These are phyloP conservation scores for Eremomyces bilateralis DNA, from an alignment of 495 filamentous ascomycete genomes.

Conservation along the genomic window DNA sequence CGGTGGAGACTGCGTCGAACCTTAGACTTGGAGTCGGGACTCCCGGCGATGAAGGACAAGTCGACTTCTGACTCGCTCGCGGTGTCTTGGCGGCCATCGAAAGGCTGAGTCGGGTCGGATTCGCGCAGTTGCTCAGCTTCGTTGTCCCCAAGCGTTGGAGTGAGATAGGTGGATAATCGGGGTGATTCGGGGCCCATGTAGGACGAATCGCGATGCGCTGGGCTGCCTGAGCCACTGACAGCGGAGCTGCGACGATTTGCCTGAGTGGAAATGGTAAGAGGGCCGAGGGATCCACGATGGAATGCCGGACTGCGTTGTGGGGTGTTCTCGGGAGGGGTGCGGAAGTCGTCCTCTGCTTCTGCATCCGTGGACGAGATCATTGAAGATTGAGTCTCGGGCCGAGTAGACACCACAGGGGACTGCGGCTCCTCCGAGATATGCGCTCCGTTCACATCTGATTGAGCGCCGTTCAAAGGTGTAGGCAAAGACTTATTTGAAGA, in stretches of 20 bases:
- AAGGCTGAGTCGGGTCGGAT: conserved; percentile 2
- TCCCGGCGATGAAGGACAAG: conserved; percentile 6
- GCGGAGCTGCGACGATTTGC: background rate
- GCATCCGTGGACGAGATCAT: background rate
- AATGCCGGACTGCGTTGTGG: background rate
- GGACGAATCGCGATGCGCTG: background rate
- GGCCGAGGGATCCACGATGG: background rate
- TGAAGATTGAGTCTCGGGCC: background rate
- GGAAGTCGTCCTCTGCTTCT: background rate
- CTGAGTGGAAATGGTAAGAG: background rate
- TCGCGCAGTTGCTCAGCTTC: conserved; percentile 1
- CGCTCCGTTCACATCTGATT: background rate
- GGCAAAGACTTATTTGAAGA: background rate
- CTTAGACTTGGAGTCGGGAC: conserved; percentile 24
- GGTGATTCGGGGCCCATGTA: background rate
- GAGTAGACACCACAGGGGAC: background rate
- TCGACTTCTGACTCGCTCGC: conserved; percentile 16
- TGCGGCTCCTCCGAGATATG: background rate
- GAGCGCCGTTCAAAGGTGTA: background rate
- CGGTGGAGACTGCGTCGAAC: conserved; percentile 80
- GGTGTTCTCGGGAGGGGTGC: background rate
- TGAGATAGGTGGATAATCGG: background rate
- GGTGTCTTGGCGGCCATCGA: conserved; percentile 20
- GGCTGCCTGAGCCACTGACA: background rate
- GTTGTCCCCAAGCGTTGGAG: background rate